Conservation (phyloP, 2,329 filamentous ascomycete species). For the Neobulgaria alba region DNA sequence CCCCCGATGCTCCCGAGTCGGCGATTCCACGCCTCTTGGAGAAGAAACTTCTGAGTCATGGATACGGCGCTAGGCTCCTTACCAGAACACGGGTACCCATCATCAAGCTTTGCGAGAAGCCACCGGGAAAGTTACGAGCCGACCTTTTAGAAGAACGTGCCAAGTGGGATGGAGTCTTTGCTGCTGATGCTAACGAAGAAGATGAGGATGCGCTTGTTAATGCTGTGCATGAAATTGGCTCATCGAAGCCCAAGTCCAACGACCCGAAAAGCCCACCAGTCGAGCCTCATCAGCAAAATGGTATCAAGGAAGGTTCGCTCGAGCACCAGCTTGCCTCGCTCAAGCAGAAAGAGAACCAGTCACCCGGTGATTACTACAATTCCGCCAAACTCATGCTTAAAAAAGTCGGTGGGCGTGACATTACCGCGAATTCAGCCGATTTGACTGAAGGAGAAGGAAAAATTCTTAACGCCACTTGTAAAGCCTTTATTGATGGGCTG, state of each 20-base stretch:
- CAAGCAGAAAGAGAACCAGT: slow-evolving; percentile 25
- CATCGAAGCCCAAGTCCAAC: background rate
- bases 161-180: slow-evolving; percentile 60
- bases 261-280: background rate
- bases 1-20: slow-evolving; percentile 46
- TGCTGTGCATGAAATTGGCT: slow-evolving; percentile 21
- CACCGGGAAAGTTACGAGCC: slow-evolving; percentile 48
- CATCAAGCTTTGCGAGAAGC: slow-evolving; percentile 74
- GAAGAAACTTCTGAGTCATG: slow-evolving; percentile 61
- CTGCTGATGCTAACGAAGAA: slow-evolving; percentile 26
- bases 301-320: slow-evolving; percentile 2
- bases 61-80: slow-evolving; percentile 68
- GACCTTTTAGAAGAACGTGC: slow-evolving; percentile 56
- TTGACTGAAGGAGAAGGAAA: slow-evolving; percentile 33
- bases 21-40: slow-evolving; percentile 68
- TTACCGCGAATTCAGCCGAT: slow-evolving; percentile 16
- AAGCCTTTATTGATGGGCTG: slow-evolving; percentile 47
- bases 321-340: slow-evolving; percentile 14
- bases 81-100: slow-evolving; percentile 77
- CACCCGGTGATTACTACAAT: slow-evolving; percentile 25
- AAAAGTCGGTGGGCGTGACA: slow-evolving; percentile 25
- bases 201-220: slow-evolving; percentile 18
- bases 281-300: background rate
- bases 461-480: slow-evolving; percentile 43
- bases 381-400: slow-evolving; percentile 24